phyloP scores from a whole-genome alignment of 2,329 filamentous ascomycete genomes.

The Calonectria multiphialidica region DNA sequence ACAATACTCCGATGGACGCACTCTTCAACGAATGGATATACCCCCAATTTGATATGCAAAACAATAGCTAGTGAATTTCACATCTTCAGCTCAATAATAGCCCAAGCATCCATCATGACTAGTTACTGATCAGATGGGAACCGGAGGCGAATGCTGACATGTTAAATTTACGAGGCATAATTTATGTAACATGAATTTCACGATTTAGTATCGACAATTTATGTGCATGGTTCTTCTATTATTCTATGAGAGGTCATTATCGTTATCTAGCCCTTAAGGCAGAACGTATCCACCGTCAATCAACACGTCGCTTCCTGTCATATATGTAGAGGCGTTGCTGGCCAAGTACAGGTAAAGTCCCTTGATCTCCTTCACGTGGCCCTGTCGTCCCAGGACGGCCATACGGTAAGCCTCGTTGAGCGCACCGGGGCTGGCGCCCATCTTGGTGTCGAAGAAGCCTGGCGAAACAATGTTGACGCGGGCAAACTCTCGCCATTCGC shows the following conservation, averaged over 20 bases:
- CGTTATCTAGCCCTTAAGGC: slow-evolving; percentile 24
- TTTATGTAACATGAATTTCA: neutral
- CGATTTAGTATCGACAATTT: neutral
- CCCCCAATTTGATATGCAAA: slow-evolving; percentile 21
- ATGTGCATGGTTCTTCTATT: neutral
- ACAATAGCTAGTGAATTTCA: neutral
- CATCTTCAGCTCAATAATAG: neutral
- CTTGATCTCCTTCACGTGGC: slow-evolving; percentile 74
- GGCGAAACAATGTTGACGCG: slow-evolving; percentile 62
- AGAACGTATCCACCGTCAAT: slow-evolving; percentile 57
- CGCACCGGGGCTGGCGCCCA: slow-evolving; percentile 58
- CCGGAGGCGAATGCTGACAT: neutral
- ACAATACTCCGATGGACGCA: slow-evolving; percentile 21
- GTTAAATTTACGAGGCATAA: too few relatives aligned
- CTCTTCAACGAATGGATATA: slow-evolving; percentile 25
- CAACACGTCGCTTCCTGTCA: slow-evolving; percentile 62
- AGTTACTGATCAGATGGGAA: too few relatives aligned
- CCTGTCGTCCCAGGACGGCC: slow-evolving; percentile 65
- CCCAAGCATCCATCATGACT: neutral
- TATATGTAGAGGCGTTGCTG: slow-evolving; percentile 62
- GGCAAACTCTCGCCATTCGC: slow-evolving; percentile 66
- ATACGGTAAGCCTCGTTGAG: slow-evolving; percentile 61
- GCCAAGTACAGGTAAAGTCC: slow-evolving; percentile 65
- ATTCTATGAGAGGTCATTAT: neutral
- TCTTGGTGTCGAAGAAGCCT: slow-evolving; percentile 62